Evolutionary conservation across 148 eudicot genomes (phyloP).

Genomic region (Camellia japonica): DNA sequence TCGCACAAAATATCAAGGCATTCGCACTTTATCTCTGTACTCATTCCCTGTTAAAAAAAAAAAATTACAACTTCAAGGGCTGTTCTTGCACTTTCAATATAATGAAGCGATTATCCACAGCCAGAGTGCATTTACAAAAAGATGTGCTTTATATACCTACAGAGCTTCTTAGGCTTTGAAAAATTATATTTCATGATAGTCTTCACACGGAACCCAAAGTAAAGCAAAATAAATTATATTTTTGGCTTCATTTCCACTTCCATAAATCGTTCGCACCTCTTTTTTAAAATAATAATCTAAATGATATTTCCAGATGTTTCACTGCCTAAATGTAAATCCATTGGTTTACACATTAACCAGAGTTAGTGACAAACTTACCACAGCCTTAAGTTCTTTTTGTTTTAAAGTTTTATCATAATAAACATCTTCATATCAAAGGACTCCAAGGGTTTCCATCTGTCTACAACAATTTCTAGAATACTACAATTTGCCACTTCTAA

Average conservation of each 20-base stretch:
- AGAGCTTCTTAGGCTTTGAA: slow-evolving; percentile 2
- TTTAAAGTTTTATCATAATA: neutral
- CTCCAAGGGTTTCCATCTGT: neutral
- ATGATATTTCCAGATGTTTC: neutral
- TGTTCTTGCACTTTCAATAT: neutral
- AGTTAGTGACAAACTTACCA: neutral
- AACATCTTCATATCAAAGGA: neutral
- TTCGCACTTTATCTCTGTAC: slow-evolving; percentile 87
- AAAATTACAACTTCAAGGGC: neutral
- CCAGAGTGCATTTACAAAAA: neutral
- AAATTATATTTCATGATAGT: neutral
- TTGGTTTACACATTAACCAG: neutral
- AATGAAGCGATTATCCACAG: neutral
- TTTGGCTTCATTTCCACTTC: neutral
- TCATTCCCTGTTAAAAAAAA: slow-evolving; percentile 53
- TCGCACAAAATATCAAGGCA: slow-evolving; percentile 88
- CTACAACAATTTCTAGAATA: neutral
- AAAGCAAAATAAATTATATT: neutral
- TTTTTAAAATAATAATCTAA: neutral
- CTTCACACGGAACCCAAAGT: neutral
- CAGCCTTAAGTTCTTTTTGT: neutral
- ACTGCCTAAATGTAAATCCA: neutral
- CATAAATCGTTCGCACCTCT: neutral
- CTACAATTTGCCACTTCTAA: neutral
- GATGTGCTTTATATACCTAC: neutral